Percentiles rank a stretch among this genome's conserved stretches.
Conservation (phyloP, 2,329 filamentous ascomycete species). For the Colletotrichum sp. region DNA sequence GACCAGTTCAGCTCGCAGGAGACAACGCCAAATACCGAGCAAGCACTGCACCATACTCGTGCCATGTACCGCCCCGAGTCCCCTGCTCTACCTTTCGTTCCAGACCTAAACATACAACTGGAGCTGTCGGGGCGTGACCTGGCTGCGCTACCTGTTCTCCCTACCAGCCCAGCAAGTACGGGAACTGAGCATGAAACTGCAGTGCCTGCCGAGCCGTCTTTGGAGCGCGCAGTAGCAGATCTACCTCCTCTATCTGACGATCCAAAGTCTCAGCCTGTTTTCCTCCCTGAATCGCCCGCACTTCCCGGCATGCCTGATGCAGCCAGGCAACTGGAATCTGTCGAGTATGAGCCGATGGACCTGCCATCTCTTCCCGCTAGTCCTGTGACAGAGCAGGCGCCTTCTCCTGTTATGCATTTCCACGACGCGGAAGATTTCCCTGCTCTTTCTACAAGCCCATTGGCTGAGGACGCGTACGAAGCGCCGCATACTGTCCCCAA, state of each 20-base stretch:
- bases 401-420: background rate
- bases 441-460: background rate
- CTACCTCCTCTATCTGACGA: constrained; percentile 14
- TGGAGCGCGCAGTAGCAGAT: background rate
- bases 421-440: background rate
- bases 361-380: constrained; percentile 4
- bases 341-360: background rate
- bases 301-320: background rate
- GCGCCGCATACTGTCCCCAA: background rate
- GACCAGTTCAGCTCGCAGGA: constrained; percentile 68
- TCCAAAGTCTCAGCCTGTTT: background rate
- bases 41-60: background rate
- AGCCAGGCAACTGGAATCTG: background rate
- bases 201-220: background rate
- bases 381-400: background rate
- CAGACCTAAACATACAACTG: background rate
- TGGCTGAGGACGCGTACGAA: background rate
- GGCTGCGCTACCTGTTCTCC: constrained; percentile 5
- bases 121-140: background rate
- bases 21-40: constrained; percentile 69
- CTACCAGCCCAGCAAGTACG: background rate
- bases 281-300: background rate
- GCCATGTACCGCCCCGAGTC: background rate
- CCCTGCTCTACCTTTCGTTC: background rate
- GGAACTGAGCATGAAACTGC: background rate